These are phyloP conservation scores for Hirsutella rhossiliensis DNA, from an alignment of 2,329 filamentous ascomycete genomes.

Conservation along the genomic window DNA sequence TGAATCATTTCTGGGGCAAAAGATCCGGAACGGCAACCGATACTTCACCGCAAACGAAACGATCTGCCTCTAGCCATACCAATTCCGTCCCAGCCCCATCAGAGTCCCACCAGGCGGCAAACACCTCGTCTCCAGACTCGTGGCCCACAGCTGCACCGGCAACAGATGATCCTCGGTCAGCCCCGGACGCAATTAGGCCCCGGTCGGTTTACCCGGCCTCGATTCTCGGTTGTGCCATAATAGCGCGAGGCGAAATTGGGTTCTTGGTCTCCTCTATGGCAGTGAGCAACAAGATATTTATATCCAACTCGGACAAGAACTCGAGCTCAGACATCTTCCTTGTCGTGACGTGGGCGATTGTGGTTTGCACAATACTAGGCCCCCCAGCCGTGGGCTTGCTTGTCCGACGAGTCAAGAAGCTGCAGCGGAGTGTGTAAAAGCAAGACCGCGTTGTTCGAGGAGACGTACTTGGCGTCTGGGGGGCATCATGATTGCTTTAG, in stretches of 20 bases:
- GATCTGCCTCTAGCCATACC: not conserved
- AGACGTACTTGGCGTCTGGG: not conserved
- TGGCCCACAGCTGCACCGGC: not conserved
- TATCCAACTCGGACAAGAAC: not conserved
- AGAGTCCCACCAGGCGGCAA: too few relatives aligned
- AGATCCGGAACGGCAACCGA: not conserved
- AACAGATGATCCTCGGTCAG: not conserved
- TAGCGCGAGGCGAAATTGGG: slow-evolving; percentile 4
- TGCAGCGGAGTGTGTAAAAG: not conserved
- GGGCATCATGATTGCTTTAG: not conserved
- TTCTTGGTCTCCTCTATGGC: slow-evolving; percentile 5
- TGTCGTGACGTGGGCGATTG: not conserved
- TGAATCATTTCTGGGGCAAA: not conserved
- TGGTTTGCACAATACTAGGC: not conserved
- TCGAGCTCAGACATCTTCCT: not conserved
- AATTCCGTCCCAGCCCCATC: too few relatives aligned
- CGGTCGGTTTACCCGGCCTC: slow-evolving; percentile 2
- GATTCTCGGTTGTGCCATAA: slow-evolving; percentile 3
- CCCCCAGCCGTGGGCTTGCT: not conserved
- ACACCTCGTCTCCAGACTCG: too few relatives aligned
- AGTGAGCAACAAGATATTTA: slow-evolving; percentile 1
- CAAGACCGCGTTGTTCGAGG: not conserved
- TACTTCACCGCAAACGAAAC: not conserved
- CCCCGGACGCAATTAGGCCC: not conserved
- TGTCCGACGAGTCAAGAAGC: not conserved